Percentiles rank a stretch among this genome's conserved stretches.
These are phyloP conservation scores for Colletotrichum noveboracense DNA, from an alignment of 2,329 filamentous ascomycete genomes.

Conservation along the genomic window DNA sequence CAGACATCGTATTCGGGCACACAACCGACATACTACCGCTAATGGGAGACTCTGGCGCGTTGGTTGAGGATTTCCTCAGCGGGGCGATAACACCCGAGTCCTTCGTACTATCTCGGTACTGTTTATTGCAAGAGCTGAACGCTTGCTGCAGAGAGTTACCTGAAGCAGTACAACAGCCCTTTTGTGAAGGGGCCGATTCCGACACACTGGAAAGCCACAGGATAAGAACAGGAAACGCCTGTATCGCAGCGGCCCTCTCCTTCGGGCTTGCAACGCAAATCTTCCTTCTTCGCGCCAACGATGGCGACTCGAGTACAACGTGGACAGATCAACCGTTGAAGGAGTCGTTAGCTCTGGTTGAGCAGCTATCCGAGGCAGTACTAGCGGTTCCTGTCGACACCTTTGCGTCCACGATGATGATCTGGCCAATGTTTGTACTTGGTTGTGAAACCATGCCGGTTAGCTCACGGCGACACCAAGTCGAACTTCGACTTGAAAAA, in stretches of 20 bases:
- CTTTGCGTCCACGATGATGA: constrained; percentile 8
- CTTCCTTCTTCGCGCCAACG: constrained; percentile 2
- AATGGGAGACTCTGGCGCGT: not conserved
- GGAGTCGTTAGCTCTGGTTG: not conserved
- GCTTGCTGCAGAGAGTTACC: not conserved
- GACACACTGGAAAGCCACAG: not conserved
- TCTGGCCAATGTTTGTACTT: constrained; percentile 13
- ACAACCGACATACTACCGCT: not conserved
- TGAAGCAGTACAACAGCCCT: not conserved
- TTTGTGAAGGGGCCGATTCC: not conserved
- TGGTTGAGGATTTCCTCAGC: constrained; percentile 1
- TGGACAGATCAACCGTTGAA: not conserved
- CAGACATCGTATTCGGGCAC: constrained; percentile 13
- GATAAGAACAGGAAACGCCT: not conserved
- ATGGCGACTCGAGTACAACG: not conserved
- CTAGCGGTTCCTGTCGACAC: not conserved
- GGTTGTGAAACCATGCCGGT: constrained; percentile 2
- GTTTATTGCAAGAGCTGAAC: not conserved
- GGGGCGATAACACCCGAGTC: not conserved
- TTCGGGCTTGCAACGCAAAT: constrained; percentile 8
- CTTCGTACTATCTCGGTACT: not conserved
- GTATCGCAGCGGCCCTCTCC: not conserved
- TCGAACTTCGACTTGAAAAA: not conserved
- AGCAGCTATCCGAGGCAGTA: not conserved
- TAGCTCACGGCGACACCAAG: not conserved